Percentiles rank a stretch among this genome's conserved stretches.
Evolutionary conservation across 2,329 filamentous ascomycete species (phyloP).

Genomic region (Aspergillus clavatus): DNA sequence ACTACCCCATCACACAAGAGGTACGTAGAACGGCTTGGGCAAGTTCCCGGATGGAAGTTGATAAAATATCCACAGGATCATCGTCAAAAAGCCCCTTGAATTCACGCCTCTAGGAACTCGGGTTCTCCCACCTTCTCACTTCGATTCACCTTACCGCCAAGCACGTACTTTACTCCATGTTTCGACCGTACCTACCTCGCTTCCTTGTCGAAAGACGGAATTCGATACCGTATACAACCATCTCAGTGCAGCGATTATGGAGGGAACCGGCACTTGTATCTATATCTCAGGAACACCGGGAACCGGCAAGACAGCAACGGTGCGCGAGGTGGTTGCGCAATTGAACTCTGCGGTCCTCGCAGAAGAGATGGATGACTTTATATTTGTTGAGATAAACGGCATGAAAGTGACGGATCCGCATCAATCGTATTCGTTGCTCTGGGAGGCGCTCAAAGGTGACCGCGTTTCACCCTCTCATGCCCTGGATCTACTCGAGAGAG

Average conservation of each 20-base stretch:
- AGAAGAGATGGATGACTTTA: constrained; percentile 95
- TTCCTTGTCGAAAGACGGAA: constrained; percentile 88
- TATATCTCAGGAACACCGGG: constrained; percentile 99
- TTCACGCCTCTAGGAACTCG: constrained; percentile 94
- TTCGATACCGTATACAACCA: constrained; percentile 91
- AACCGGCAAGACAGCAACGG: constrained; percentile 95
- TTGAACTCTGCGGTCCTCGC: constrained; percentile 81
- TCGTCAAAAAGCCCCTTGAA: constrained; percentile 82
- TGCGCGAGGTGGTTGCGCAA: constrained; percentile 86
- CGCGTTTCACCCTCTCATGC: constrained; percentile 89
- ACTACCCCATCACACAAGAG: constrained; percentile 62
- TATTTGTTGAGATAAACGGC: constrained; percentile 98
- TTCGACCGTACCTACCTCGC: constrained; percentile 79
- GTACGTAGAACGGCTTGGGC: constrained; percentile 24
- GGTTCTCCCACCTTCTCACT: constrained; percentile 67
- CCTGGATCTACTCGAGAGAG: constrained; percentile 80
- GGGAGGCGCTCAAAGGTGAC: constrained; percentile 93
- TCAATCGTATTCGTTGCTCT: constrained; percentile 89
- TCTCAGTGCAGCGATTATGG: constrained; percentile 87
- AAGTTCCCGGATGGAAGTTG: constrained; percentile 22
- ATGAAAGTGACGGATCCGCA: constrained; percentile 99
- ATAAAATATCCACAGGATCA: constrained; percentile 43
- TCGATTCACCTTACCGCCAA: constrained; percentile 81
- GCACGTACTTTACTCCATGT: constrained; percentile 88
- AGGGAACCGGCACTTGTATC: constrained; percentile 91